phyloP scores from a whole-genome alignment of 306 rosid genomes.

The Quercus wislizeni region DNA sequence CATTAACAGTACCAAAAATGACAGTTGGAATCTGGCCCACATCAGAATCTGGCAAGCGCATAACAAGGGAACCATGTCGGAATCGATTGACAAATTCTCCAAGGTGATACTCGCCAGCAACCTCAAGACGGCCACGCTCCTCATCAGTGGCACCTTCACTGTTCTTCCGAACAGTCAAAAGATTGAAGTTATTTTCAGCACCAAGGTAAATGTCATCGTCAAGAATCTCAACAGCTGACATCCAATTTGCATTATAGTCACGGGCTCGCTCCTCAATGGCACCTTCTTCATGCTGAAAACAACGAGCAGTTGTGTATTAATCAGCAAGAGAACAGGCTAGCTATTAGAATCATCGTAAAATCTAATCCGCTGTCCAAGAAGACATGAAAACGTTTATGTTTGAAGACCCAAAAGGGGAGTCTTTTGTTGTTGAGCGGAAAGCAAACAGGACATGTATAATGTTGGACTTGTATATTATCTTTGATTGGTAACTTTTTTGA shows the following conservation, averaged over 20 bases:
- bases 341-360: background rate
- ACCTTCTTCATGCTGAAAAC: slow-evolving; percentile 91
- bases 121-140: slow-evolving; percentile 91
- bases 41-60: slow-evolving; percentile 95
- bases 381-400: background rate
- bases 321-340: background rate
- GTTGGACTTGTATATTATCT: background rate
- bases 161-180: slow-evolving; percentile 53
- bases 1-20: slow-evolving; percentile 91
- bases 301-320: background rate
- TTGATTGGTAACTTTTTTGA: background rate
- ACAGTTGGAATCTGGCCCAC: slow-evolving; percentile 94
- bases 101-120: slow-evolving; percentile 88
- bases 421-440: background rate
- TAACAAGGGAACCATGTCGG: slow-evolving; percentile 83
- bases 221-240: slow-evolving; percentile 95
- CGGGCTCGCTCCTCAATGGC: slow-evolving; percentile 99
- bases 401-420: background rate
- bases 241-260: slow-evolving; percentile 94
- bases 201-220: slow-evolving; percentile 93
- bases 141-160: slow-evolving; percentile 96
- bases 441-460: background rate
- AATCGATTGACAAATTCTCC: slow-evolving; percentile 87
- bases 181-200: slow-evolving; percentile 70
- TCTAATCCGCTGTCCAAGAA: background rate